Conservation (phyloP, 306 rosid genomes). For the Ochetophila trinervis region DNA sequence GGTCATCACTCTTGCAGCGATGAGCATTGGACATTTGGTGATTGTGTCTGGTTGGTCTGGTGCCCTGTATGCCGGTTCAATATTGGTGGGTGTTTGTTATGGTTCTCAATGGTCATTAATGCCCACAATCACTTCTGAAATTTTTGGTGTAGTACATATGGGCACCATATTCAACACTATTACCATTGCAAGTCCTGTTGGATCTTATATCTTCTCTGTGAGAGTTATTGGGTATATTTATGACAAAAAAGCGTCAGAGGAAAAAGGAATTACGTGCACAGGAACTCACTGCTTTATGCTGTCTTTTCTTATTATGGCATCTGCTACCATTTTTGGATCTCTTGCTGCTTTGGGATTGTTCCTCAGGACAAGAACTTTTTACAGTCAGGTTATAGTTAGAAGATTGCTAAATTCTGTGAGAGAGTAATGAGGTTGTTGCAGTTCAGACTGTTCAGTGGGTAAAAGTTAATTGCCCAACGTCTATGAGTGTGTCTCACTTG, state of each 20-base stretch:
- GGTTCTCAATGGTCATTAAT: conserved; percentile 35
- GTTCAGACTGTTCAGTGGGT: too few relatives aligned
- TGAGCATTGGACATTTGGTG: conserved; percentile 21
- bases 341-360: conserved; percentile 47
- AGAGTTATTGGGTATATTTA: conserved; percentile 28
- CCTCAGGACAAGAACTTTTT: conserved; percentile 50
- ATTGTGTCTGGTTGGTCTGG: conserved; percentile 22
- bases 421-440: background rate
- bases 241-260: conserved; percentile 27
- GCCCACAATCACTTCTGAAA: conserved; percentile 29
- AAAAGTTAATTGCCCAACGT: too few relatives aligned
- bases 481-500: too few relatives aligned
- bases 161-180: conserved; percentile 28
- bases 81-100: conserved; percentile 26
- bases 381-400: conserved; percentile 36
- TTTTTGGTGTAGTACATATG: conserved; percentile 31
- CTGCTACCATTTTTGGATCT: conserved; percentile 48
- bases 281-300: conserved; percentile 55
- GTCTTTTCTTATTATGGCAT: conserved; percentile 53
- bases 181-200: conserved; percentile 24
- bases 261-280: conserved; percentile 30
- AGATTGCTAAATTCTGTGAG: conserved; percentile 26
- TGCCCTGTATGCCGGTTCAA: conserved; percentile 20
- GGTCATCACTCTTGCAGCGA: conserved; percentile 27
- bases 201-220: conserved; percentile 30